Evolutionary conservation across 306 rosid species (phyloP), one percentile per base, ranked within the genome.

Genomic region (Lathyrus oleraceus): DNA sequence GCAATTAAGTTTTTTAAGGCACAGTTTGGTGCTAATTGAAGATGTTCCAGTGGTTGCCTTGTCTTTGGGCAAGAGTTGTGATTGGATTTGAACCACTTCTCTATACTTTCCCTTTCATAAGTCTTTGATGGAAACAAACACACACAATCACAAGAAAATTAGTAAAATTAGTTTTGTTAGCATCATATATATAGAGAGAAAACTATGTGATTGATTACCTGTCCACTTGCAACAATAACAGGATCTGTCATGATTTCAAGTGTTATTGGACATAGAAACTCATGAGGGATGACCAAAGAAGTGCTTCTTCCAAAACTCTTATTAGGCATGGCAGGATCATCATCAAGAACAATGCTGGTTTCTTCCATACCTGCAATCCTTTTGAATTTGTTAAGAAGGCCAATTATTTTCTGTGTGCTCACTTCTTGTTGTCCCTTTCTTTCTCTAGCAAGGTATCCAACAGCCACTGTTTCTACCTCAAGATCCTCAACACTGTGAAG

Each of bases 231-330:
- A 36, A 93, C 70, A 80, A 90, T 90, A 59, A 93, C 90, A 78
- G 96, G 98, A 85, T 93, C 96, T 12, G 85, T 76, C 98, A 93
- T 93, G 77, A 93, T 85, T 78, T 93, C 98, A 1, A 93, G 73
- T 6, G 96, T 86, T 58, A 93, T 83, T 19, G 98, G 96, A 58
- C 98, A 93, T 14, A 90, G 91, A 43, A 93, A 93, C 78, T 93
- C 98, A 69, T 93, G 81, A 57, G 97, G 98, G 63, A 93, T 93
- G 66, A 85, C 49, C 75, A 83, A 72, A 76, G 98, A 88, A 44
- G 49, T 80, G 59, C 74, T 74, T 62, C 71, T 83, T 59, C 56
- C 78, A 52, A 90, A 83, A 76, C 42, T 67, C 76, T 63, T 88
- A 0, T 65, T 87, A 0, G 85, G 77, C 6, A 42, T 2, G 32